A percentile compares a stretch with the other conserved stretches of the same genome.
phyloP scores from a whole-genome alignment of 2,329 filamentous ascomycete genomes.

The Rosellinia necatrix region DNA sequence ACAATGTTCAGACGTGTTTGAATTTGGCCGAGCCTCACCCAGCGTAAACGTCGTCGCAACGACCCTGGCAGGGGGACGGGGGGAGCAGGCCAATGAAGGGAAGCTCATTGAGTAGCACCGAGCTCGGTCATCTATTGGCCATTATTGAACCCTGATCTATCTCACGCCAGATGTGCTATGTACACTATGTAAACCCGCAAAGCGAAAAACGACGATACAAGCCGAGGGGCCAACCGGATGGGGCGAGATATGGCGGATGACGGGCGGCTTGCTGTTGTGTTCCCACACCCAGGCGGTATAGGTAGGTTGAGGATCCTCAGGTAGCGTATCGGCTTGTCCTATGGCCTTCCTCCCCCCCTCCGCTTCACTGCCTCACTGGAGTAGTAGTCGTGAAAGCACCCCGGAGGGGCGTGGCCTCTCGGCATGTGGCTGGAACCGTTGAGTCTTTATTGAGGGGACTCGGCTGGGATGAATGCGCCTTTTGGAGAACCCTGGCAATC shows the following conservation, averaged over 20 bases:
- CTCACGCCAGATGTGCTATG: constrained; percentile 1
- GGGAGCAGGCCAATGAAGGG: neutral
- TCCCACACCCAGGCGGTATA: neutral
- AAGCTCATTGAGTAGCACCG: neutral
- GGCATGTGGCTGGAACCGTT: constrained; percentile 17
- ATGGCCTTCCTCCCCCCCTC: no score
- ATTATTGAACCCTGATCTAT: neutral
- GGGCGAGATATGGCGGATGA: constrained; percentile 7
- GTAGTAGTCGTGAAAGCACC: neutral
- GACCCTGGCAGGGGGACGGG: neutral
- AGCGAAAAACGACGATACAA: constrained; percentile 16
- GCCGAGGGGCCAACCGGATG: neutral
- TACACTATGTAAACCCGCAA: no score
- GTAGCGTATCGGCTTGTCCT: no score
- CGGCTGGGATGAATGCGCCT: constrained; percentile 11
- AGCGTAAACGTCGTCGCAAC: neutral
- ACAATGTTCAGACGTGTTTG: neutral
- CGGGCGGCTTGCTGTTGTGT: constrained; percentile 17
- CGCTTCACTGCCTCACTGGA: neutral
- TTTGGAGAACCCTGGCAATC: neutral
- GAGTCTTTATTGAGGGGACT: constrained; percentile 18
- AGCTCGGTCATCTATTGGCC: neutral
- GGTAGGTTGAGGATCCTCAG: no score
- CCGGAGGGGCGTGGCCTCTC: neutral
- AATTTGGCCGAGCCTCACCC: constrained; percentile 9